phyloP scores from a whole-genome alignment of 73 alveolate genomes.

The Paramecium biaurelia region DNA sequence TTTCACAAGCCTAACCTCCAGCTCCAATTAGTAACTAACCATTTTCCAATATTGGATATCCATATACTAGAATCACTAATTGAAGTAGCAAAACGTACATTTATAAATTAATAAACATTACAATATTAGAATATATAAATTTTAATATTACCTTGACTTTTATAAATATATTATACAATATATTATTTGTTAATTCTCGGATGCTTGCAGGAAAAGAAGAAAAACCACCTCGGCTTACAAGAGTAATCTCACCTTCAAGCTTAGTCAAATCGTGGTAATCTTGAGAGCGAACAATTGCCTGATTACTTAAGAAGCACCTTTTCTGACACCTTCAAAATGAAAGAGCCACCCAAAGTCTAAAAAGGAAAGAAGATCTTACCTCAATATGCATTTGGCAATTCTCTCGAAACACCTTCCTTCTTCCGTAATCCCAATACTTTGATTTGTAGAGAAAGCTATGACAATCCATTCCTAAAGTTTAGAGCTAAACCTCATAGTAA shows the following conservation, averaged over 20 bases:
- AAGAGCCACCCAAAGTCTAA: neutral
- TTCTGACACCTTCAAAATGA: neutral
- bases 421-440: conserved; percentile 3
- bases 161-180: neutral
- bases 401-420: conserved; percentile 31
- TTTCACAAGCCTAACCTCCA: neutral
- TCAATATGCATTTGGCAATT: conserved; percentile 28
- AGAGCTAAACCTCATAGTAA: neutral
- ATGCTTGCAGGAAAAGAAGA: conserved; percentile 51
- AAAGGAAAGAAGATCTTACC: conserved; percentile 34
- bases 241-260: neutral
- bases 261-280: neutral
- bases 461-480: conserved; percentile 2
- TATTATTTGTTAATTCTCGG: neutral
- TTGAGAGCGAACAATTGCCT: conserved; percentile 8
- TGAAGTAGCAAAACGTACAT: conserved; percentile 34
- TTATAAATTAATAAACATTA: neutral
- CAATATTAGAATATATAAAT: neutral
- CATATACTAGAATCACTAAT: neutral
- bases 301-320: conserved; percentile 19
- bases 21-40: conserved; percentile 33
- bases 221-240: conserved; percentile 17
- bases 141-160: neutral
- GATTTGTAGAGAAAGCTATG: conserved; percentile 28
- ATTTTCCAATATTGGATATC: conserved; percentile 5